Base-by-base conservation (phyloP, 106 monocot genomes). In the Dendrobium catenatum region DNA sequence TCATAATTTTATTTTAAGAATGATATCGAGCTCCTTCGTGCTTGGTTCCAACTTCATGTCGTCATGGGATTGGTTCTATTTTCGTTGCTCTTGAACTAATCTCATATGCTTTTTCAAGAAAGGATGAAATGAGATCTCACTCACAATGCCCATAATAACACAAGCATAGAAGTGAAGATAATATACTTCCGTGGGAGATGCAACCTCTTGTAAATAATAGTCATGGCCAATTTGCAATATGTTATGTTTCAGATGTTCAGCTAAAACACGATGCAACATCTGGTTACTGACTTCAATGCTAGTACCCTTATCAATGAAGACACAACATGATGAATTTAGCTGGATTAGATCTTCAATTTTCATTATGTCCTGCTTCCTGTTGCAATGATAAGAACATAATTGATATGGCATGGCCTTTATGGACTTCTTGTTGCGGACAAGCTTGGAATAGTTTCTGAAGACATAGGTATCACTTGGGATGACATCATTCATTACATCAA, bases 111-210 rank as follows among this genome's bases (percentile, higher is more conserved):
- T 87, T 89, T 72, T 85, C 54, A 73, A 98, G 88, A 72, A 84
- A 93, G 8, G 92, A 92, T 47, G 85, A 83, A 78, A 98, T 84
- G 13, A 90, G 49, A 74, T 40, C 83, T 76, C 81, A 93, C 83
- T 95, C 94, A 74, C 95, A 76, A 80, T 94, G 88, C 0, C 88
- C 92, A 68, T 86, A 89, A 82, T 98, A 98, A 76, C 91, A 88
- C 75, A 93, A 98, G 88, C 94, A 95, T 26, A 98, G 91, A 68
- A 93, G 84, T 72, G 89, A 82, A 42, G 98, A 98, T 46, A 98
- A 27, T 18, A 82, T 42, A 49, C 94, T 88, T 67, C 98, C 98
- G 77, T 98, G 98, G 51, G 85, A 70, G 64, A 98, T 95, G 27
- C 98, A 82, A 90, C 79, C 78, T 89, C 86, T 80, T 98, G 98